Percentiles rank a stretch among this genome's conserved stretches.
phyloP scores from a whole-genome alignment of 176 grass and related monocot genomes.

The Thalia dealbata region DNA sequence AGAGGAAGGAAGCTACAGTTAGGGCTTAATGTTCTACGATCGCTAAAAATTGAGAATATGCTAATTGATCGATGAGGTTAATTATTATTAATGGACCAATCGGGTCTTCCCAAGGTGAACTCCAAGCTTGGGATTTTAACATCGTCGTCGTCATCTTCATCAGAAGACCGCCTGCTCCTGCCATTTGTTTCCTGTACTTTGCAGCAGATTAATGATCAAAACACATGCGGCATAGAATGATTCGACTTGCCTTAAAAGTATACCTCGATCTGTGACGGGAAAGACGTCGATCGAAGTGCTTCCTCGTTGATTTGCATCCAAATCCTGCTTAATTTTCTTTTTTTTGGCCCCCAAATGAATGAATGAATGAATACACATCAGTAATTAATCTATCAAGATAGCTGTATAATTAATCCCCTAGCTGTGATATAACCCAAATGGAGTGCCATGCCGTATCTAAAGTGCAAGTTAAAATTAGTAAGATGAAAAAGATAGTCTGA shows the following conservation, averaged over 20 bases:
- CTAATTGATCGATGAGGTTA: no score
- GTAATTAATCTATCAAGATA: no score
- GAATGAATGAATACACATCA: no score
- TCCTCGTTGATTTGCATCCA: background rate
- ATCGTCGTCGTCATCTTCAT: background rate
- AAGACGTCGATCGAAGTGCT: background rate
- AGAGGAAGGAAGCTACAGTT: no score
- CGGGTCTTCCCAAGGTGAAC: constrained; percentile 16
- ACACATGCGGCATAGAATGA: no score
- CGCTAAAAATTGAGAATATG: no score
- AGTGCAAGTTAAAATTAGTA: background rate
- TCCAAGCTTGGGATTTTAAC: constrained; percentile 6
- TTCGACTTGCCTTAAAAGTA: background rate
- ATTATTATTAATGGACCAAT: background rate
- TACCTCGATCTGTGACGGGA: background rate
- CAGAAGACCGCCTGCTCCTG: background rate
- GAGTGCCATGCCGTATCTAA: background rate
- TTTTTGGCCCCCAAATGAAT: background rate
- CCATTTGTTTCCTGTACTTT: background rate
- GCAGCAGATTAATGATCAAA: no score
- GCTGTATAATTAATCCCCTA: no score
- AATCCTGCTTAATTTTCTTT: background rate
- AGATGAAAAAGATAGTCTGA: no score
- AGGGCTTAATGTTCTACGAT: no score
- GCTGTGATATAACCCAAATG: background rate